Evolutionary conservation across 495 filamentous ascomycete species (phyloP).

Genomic region (Podospora pseudopauciseta): DNA sequence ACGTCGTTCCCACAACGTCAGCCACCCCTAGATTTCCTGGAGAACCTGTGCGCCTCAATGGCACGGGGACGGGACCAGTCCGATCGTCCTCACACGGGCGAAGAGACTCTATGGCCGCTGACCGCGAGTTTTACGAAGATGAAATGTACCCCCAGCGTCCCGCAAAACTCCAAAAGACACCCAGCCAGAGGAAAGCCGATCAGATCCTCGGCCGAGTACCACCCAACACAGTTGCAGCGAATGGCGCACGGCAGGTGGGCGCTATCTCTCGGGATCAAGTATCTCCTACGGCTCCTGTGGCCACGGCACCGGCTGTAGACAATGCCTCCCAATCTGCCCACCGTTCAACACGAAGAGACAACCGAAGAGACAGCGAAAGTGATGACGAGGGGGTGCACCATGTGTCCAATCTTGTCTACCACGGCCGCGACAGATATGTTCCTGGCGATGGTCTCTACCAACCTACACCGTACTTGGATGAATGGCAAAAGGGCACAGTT

Average conservation of each 20-base stretch:
- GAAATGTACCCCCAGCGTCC: constrained; percentile 14
- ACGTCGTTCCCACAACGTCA: neutral
- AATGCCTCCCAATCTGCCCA: neutral
- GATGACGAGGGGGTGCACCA: constrained; percentile 31
- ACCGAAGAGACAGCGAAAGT: constrained; percentile 19
- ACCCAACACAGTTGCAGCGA: constrained; percentile 6
- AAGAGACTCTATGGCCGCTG: neutral
- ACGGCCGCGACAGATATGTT: constrained; percentile 38
- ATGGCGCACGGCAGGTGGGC: constrained; percentile 10
- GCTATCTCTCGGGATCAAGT: constrained; percentile 4
- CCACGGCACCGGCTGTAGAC: constrained; percentile 1
- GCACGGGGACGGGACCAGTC: neutral
- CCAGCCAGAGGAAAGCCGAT: constrained; percentile 31
- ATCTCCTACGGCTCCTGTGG: constrained; percentile 8
- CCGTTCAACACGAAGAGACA: constrained; percentile 11
- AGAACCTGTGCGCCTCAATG: neutral
- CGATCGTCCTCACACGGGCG: constrained; percentile 13
- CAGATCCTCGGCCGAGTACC: constrained; percentile 28
- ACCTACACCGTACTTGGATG: constrained; percentile 48
- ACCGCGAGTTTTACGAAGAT: constrained; percentile 15
- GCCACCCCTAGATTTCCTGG: neutral
- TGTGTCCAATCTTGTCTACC: constrained; percentile 44
- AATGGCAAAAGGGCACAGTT: constrained; percentile 56
- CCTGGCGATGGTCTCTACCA: constrained; percentile 45
- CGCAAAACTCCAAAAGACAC: constrained; percentile 22